Conservation (phyloP, 2,329 filamentous ascomycete species). For the Cucurbitaria berberidis region DNA sequence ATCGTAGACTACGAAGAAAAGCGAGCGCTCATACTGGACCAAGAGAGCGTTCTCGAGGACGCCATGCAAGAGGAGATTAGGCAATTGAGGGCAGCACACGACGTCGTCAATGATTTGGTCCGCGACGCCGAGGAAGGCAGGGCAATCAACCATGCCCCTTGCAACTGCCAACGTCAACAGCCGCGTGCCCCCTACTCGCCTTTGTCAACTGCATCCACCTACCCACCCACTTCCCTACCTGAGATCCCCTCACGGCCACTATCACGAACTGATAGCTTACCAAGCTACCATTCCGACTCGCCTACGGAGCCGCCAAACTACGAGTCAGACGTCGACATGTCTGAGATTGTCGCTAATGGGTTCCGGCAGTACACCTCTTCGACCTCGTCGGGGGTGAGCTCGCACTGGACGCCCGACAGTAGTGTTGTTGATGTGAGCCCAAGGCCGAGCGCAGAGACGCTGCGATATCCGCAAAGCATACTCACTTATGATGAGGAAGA, state of each 20-base stretch:
- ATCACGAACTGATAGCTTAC: constrained; percentile 50
- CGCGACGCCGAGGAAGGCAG: constrained; percentile 48
- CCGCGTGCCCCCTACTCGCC: constrained; percentile 29
- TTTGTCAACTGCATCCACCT: constrained; percentile 38
- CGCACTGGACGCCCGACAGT: constrained; percentile 47
- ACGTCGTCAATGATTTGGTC: constrained; percentile 59
- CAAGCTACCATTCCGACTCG: constrained; percentile 53
- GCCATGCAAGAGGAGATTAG: constrained; percentile 55
- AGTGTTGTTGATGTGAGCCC: constrained; percentile 49
- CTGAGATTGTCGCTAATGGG: constrained; percentile 50
- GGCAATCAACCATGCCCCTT: constrained; percentile 6
- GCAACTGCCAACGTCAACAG: constrained; percentile 26
- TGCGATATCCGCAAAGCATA: constrained; percentile 35
- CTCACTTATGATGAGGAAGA: constrained; percentile 31
- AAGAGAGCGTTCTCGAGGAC: constrained; percentile 55
- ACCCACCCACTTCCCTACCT: constrained; percentile 37
- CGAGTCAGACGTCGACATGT: constrained; percentile 48
- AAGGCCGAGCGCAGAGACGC: constrained; percentile 46
- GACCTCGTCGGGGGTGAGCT: constrained; percentile 25
- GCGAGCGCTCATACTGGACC: constrained; percentile 54
- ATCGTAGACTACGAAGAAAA: constrained; percentile 60
- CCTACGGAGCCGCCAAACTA: constrained; percentile 51
- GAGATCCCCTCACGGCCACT: constrained; percentile 43
- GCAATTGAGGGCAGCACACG: constrained; percentile 59
- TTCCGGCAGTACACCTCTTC: constrained; percentile 49